Evolutionary conservation across 2,329 filamentous ascomycete species (phyloP).

Genomic region (Fusarium mundagurra): DNA sequence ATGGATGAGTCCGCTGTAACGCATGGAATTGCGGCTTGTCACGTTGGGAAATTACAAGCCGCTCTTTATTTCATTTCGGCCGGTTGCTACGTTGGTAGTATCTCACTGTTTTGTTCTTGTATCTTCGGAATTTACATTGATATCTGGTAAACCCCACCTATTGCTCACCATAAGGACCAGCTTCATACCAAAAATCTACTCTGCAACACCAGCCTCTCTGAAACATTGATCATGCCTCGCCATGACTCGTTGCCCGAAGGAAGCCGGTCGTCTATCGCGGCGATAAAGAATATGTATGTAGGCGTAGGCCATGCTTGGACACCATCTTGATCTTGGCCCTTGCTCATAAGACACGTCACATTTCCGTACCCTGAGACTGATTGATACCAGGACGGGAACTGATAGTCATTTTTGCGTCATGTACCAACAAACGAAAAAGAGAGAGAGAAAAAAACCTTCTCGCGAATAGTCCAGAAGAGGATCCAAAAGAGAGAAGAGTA

Average conservation of each 20-base stretch:
- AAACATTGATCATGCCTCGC: constrained; percentile 9
- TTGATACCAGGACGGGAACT: constrained; percentile 30
- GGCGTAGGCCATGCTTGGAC: not conserved
- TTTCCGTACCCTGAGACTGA: constrained; percentile 31
- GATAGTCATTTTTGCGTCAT: constrained; percentile 30
- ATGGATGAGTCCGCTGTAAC: not conserved
- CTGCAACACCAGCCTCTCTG: constrained; percentile 30
- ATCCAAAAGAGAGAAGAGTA: constrained; percentile 29
- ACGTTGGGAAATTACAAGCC: not conserved
- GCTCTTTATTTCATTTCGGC: not conserved
- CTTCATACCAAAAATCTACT: constrained; percentile 18
- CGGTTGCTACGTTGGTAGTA: not conserved
- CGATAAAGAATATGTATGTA: not conserved
- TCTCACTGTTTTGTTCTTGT: not conserved
- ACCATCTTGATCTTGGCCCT: constrained; percentile 22
- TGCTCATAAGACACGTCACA: constrained; percentile 37
- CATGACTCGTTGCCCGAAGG: constrained; percentile 29
- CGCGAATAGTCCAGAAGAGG: not conserved
- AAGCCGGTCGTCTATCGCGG: constrained; percentile 2
- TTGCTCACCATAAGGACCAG: constrained; percentile 10
- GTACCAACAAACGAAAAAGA: not conserved
- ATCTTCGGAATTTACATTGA: not conserved
- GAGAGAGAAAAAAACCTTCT: constrained; percentile 3
- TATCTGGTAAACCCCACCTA: not conserved
- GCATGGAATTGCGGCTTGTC: not conserved